A percentile compares a stretch with the other conserved stretches of the same genome.
phyloP scores from a whole-genome alignment of 768 basidiomycete genomes.

The Amanita fuliginea region DNA sequence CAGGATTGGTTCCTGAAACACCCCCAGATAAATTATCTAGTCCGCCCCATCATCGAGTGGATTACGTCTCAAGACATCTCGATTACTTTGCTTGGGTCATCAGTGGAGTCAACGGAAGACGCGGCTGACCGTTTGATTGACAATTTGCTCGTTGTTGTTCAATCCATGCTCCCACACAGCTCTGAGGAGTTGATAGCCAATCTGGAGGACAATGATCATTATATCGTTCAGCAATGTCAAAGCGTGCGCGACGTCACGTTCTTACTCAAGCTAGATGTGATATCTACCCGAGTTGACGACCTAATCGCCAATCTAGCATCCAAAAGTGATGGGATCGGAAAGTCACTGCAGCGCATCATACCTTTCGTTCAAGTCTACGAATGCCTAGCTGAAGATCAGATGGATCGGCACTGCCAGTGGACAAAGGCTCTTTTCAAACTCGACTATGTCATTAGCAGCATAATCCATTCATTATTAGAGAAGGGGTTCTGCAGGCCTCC shows the following conservation, averaged over 20 bases:
- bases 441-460: slow-evolving; percentile 61
- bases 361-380: slow-evolving; percentile 71
- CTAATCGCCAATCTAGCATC: slow-evolving; percentile 28
- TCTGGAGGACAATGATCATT: slow-evolving; percentile 33
- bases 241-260: slow-evolving; percentile 33
- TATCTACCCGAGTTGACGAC: slow-evolving; percentile 28
- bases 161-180: slow-evolving; percentile 39
- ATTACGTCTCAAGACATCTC: slow-evolving; percentile 14
- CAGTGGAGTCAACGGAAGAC: slow-evolving; percentile 9
- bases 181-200: slow-evolving; percentile 15
- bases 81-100: slow-evolving; percentile 3
- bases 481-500: slow-evolving; percentile 92
- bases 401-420: slow-evolving; percentile 52
- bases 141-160: slow-evolving; percentile 52
- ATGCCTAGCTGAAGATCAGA: slow-evolving; percentile 41
- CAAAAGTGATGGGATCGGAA: slow-evolving; percentile 19
- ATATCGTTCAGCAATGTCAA: slow-evolving; percentile 37
- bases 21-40: slow-evolving; percentile 20
- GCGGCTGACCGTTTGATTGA: slow-evolving; percentile 41
- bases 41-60: slow-evolving; percentile 23
- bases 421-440: slow-evolving; percentile 78
- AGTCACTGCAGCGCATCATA: slow-evolving; percentile 33
- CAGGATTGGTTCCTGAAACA: slow-evolving; percentile 16
- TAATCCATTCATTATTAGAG: slow-evolving; percentile 61
- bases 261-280: slow-evolving; percentile 33